Conservation (phyloP, 2,329 filamentous ascomycete genomes). For the Penicillium crustosum region DNA sequence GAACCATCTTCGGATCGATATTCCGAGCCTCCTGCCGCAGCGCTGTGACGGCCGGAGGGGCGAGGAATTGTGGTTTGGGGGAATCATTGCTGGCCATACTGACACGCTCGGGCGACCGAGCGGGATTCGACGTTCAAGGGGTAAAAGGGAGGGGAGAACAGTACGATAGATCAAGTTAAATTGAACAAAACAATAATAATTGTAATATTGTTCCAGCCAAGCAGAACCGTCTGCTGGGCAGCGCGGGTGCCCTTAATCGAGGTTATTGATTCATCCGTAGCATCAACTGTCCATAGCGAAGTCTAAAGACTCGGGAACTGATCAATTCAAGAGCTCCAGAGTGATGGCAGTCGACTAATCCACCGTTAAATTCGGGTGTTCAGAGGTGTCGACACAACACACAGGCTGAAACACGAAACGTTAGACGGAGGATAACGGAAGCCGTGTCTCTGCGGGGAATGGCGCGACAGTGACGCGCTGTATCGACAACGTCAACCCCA, state of each 20-base stretch:
- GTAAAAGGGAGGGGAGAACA: slow-evolving; percentile 1
- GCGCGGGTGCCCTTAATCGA: slow-evolving; percentile 43
- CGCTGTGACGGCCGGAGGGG: slow-evolving; percentile 46
- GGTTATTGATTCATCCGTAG: slow-evolving; percentile 43
- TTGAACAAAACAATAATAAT: slow-evolving; percentile 15
- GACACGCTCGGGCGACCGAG: slow-evolving; percentile 21
- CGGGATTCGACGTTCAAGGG: slow-evolving; percentile 1
- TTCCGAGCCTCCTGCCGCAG: slow-evolving; percentile 46
- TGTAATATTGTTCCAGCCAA: slow-evolving; percentile 23
- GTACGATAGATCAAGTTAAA: not conserved
- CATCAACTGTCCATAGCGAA: slow-evolving; percentile 43
- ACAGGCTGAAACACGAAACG: slow-evolving; percentile 6
- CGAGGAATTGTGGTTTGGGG: slow-evolving; percentile 41
- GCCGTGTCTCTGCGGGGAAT: slow-evolving; percentile 27
- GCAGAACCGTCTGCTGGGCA: slow-evolving; percentile 47
- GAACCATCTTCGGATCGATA: slow-evolving; percentile 51
- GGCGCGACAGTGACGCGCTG: slow-evolving; percentile 29
- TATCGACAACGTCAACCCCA: slow-evolving; percentile 23
- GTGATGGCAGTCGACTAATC: slow-evolving; percentile 1
- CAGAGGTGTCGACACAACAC: not conserved
- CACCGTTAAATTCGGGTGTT: not conserved
- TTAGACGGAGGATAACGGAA: slow-evolving; percentile 23
- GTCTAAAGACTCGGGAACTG: slow-evolving; percentile 14
- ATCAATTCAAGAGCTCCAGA: not conserved
- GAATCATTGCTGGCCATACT: slow-evolving; percentile 46